phyloP scores from a whole-genome alignment of 2,329 filamentous ascomycete genomes.

The Ambrosiella cleistominuta region DNA sequence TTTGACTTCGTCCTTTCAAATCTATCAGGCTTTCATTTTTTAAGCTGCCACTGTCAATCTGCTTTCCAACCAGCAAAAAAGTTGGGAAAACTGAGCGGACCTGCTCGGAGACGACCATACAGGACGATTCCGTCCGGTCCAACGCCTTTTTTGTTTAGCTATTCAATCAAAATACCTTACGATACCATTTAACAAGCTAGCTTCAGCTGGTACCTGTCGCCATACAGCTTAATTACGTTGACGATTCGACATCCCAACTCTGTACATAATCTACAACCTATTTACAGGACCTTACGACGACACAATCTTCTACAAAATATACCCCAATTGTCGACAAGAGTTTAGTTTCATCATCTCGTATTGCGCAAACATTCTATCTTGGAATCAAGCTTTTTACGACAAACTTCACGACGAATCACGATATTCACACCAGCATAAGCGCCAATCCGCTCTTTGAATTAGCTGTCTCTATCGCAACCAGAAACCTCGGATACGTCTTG shows the following conservation, averaged over 20 bases:
- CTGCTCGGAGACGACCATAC: too few relatives aligned
- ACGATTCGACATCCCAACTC: not conserved
- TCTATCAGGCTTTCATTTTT: not conserved
- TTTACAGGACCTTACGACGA: not conserved
- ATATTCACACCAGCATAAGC: not conserved
- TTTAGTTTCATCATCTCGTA: too few relatives aligned
- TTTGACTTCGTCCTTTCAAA: not conserved
- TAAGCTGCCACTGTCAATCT: not conserved
- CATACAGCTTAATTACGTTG: not conserved
- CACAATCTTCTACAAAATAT: not conserved
- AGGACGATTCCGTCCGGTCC: not conserved
- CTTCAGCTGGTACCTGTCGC: not conserved
- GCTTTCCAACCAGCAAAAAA: too few relatives aligned
- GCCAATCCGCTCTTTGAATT: not conserved
- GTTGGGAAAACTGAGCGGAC: too few relatives aligned
- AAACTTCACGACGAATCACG: not conserved
- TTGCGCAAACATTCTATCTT: too few relatives aligned
- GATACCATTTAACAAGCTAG: not conserved
- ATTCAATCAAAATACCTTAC: not conserved
- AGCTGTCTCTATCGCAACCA: not conserved
- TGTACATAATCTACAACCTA: not conserved
- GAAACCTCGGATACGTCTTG: not conserved
- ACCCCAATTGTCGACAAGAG: not conserved
- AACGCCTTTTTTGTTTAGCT: not conserved
- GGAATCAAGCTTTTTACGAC: not conserved